Evolutionary conservation across 768 basidiomycete genomes (phyloP).

Genomic region (Mycena pura): DNA sequence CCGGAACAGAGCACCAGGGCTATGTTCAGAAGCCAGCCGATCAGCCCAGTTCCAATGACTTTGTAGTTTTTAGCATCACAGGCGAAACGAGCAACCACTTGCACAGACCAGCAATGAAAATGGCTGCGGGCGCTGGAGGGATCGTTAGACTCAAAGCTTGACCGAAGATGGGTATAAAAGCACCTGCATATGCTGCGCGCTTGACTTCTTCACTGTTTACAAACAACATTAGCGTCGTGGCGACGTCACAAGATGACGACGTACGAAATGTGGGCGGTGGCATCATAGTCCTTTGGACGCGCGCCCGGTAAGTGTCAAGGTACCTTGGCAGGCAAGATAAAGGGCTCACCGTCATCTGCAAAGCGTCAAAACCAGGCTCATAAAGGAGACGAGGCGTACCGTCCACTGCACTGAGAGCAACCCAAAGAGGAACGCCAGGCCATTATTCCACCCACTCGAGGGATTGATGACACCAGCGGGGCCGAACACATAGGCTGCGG

Average conservation of each 20-base stretch:
- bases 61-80: not conserved
- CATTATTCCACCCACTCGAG: slow-evolving; percentile 80
- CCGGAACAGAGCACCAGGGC: slow-evolving; percentile 87
- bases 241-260: slow-evolving; percentile 32
- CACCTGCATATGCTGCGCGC: slow-evolving; percentile 79
- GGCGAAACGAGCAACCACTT: not conserved
- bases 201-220: slow-evolving; percentile 73
- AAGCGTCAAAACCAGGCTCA: slow-evolving; percentile 9
- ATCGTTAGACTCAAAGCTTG: slow-evolving; percentile 1
- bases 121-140: slow-evolving; percentile 34
- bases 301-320: not conserved
- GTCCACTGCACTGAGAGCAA: slow-evolving; percentile 90
- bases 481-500: slow-evolving; percentile 82
- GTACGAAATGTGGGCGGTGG: slow-evolving; percentile 83
- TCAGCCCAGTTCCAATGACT: slow-evolving; percentile 78
- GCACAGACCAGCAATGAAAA: slow-evolving; percentile 34
- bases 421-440: slow-evolving; percentile 85
- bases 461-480: slow-evolving; percentile 75
- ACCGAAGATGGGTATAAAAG: slow-evolving; percentile 3
- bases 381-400: slow-evolving; percentile 46
- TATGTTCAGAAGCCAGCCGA: slow-evolving; percentile 90
- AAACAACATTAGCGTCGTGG: slow-evolving; percentile 9
- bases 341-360: slow-evolving; percentile 62
- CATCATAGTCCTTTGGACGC: slow-evolving; percentile 71
- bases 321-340: not conserved